Percentiles rank a stretch among this genome's conserved stretches.
Evolutionary conservation across 441 rosid genomes (phyloP).

Genomic region (Viola pubescens): DNA sequence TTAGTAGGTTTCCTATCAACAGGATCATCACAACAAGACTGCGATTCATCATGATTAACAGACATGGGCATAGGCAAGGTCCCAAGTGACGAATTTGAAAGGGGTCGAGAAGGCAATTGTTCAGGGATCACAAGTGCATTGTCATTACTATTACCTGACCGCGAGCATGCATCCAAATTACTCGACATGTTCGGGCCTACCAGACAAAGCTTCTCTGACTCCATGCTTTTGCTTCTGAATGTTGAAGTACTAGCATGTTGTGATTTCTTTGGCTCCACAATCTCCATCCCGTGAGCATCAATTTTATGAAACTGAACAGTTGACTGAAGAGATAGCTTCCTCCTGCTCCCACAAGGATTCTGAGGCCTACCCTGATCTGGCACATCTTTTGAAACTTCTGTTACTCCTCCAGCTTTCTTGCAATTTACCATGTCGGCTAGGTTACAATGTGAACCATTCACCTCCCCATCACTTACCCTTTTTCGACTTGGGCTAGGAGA

Average conservation of each 20-base stretch:
- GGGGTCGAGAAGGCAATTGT: conserved; percentile 1
- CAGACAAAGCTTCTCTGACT: neutral
- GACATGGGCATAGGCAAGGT: neutral
- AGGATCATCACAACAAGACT: conserved; percentile 5
- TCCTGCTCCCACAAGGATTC: conserved; percentile 16
- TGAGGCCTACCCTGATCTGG: conserved; percentile 10
- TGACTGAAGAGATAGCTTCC: conserved; percentile 32
- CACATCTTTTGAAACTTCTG: conserved; percentile 18
- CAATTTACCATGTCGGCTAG: conserved; percentile 3
- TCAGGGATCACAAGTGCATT: conserved; percentile 2
- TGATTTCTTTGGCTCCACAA: neutral
- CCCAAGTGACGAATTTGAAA: conserved; percentile 7
- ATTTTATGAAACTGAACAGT: conserved; percentile 23
- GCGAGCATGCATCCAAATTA: conserved; percentile 9
- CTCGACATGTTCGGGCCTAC: conserved; percentile 5
- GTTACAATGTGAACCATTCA: conserved; percentile 14
- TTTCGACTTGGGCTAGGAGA: conserved; percentile 22
- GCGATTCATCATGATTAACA: neutral
- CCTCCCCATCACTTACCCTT: conserved; percentile 14
- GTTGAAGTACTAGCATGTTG: conserved; percentile 11
- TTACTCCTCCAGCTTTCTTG: conserved; percentile 23
- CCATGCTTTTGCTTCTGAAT: conserved; percentile 8
- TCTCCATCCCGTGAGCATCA: conserved; percentile 6
- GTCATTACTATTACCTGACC: conserved; percentile 3
- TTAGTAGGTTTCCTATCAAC: conserved; percentile 15